Base-by-base conservation (phyloP, 176 grass and related monocot genomes). In the Cymbopogon citratus region DNA sequence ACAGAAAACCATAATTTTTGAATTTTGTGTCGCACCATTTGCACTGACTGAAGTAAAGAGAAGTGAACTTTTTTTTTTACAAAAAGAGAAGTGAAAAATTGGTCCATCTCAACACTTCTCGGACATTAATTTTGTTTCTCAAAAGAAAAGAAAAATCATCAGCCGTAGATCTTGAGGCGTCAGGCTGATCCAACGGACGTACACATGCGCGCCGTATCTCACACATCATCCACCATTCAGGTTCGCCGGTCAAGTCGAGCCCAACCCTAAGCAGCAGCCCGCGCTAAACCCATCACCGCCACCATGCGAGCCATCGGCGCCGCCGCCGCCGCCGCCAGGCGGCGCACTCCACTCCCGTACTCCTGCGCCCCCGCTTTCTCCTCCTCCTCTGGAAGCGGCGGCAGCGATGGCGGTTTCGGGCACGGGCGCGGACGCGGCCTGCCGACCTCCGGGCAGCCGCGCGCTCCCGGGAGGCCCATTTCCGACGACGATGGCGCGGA, bases 311-410 rank as follows among this genome's bases (percentile, higher is more conserved):
- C 57, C 45, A 40, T 89, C 35, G 83, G 72, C 77, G 82, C 87
- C 77, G 87, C 78, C 40, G 64, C 45, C 48, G 86, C 86, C 73
- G 87, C 85, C 80, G 82, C 63, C 12, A 75, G 91, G 33, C 83
- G 91, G 72, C 78, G 77, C 52, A 66, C 83, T 16, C 69, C 83
- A 48, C 56, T 91, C 71, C 49, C 84, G 1, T 67, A 80, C 60
- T 85, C 81, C 71, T 81, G 72, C 68, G 65, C 78, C 23, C 63
- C 75, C 9, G 83, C 72, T 15, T 76, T 81, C 27, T 91, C 87
- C 64, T 94, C 86, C 80, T 86, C 67, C 49, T 88, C 89, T 76
- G 84, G 88, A 35, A 69, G 48, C 16, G 80, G 88, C 1, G 84
- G 84, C 23, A 70, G 62, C 1, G 78, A 26, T 34, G 83, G 77